Conservation (phyloP, 305 asterid genomes). For the Fraxinus sp. region DNA sequence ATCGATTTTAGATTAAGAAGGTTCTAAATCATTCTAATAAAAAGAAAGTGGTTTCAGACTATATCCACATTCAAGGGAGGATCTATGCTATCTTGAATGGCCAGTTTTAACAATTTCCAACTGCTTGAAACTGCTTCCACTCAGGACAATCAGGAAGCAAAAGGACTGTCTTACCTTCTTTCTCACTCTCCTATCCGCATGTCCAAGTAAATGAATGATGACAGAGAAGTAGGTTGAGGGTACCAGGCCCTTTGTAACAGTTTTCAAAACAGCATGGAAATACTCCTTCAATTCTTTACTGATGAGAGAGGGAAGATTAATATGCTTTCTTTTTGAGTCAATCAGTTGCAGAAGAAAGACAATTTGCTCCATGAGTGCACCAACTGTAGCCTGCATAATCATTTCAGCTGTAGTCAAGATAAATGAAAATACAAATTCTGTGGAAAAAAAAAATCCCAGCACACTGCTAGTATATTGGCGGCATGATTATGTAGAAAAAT, state of each 20-base stretch:
- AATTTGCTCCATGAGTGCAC: slow-evolving; percentile 71
- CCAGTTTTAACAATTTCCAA: not conserved
- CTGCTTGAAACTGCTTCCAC: slow-evolving; percentile 17
- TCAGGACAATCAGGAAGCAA: slow-evolving; percentile 4
- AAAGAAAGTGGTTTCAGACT: not conserved
- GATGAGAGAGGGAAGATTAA: slow-evolving; percentile 46
- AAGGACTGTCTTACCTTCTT: slow-evolving; percentile 58
- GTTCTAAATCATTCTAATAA: not conserved
- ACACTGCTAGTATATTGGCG: not conserved
- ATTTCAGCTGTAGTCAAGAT: slow-evolving; percentile 20
- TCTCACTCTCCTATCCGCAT: slow-evolving; percentile 51
- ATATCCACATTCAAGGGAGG: slow-evolving; percentile 1
- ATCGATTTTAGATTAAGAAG: not conserved
- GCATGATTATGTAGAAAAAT: not conserved
- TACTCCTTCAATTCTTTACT: slow-evolving; percentile 67
- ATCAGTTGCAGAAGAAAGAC: slow-evolving; percentile 55
- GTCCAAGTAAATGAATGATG: slow-evolving; percentile 57
- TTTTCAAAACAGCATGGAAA: slow-evolving; percentile 46
- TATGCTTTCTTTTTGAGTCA: slow-evolving; percentile 50
- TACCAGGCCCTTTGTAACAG: slow-evolving; percentile 51
- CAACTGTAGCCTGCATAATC: slow-evolving; percentile 59
- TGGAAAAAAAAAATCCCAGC: slow-evolving; percentile 1
- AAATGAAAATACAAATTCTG: not conserved
- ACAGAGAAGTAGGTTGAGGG: slow-evolving; percentile 65
- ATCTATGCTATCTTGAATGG: not conserved